Evolutionary conservation across 2,329 filamentous ascomycete genomes (phyloP).

Genomic region (Arthrobotrys iridis): DNA sequence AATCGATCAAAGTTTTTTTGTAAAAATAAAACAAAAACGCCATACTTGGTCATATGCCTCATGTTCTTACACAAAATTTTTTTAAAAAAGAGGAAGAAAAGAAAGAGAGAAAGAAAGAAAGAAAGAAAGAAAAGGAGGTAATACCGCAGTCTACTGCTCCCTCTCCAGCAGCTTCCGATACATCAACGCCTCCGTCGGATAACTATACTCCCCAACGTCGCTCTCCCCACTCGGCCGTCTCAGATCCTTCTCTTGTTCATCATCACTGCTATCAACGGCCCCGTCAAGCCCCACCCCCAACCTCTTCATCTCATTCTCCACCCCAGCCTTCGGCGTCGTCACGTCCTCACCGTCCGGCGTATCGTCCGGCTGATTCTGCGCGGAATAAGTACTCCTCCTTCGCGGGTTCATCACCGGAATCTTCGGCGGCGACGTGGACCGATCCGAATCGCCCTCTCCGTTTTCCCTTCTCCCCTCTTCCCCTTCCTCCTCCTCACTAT

Average conservation of each 20-base stretch:
- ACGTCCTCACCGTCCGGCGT: conserved; percentile 29
- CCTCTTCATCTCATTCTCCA: conserved; percentile 44
- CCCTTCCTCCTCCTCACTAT: neutral
- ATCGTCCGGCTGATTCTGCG: conserved; percentile 7
- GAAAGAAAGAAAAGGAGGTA: neutral
- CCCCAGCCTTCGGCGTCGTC: conserved; percentile 29
- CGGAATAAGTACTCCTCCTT: conserved; percentile 43
- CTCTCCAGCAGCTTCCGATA: conserved; percentile 43
- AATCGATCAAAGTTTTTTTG: no score
- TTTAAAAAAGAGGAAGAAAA: neutral
- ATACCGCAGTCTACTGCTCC: conserved; percentile 14
- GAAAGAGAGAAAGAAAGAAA: neutral
- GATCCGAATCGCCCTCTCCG: neutral
- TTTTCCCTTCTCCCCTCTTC: neutral
- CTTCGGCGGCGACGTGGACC: conserved; percentile 18
- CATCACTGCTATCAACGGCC: neutral
- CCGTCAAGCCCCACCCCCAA: conserved; percentile 19
- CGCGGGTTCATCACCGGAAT: conserved; percentile 46
- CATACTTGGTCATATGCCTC: no score
- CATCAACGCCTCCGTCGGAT: conserved; percentile 50
- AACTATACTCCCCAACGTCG: conserved; percentile 38
- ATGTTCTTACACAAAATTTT: neutral
- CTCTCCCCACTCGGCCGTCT: conserved; percentile 21
- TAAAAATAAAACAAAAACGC: neutral
- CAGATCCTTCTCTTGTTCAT: no score